These are phyloP conservation scores for Diaporthe caulivora DNA, from an alignment of 2,329 filamentous ascomycete genomes.

Conservation along the genomic window DNA sequence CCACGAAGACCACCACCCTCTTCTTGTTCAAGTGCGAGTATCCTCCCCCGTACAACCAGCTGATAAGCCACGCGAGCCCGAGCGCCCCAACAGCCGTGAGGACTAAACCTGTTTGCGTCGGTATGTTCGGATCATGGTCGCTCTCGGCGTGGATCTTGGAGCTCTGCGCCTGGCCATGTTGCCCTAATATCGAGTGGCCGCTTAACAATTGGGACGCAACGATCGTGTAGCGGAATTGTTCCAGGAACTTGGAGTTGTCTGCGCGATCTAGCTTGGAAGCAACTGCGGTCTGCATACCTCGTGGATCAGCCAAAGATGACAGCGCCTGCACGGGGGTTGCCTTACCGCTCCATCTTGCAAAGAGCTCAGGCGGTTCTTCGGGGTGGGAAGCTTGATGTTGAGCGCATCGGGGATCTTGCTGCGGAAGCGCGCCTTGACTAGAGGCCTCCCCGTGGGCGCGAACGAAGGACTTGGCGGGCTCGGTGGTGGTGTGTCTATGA, in stretches of 20 bases:
- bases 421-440: conserved; percentile 66
- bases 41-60: conserved; percentile 73
- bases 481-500: conserved; percentile 59
- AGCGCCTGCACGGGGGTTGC: conserved; percentile 30
- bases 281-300: conserved; percentile 69
- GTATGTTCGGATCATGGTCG: conserved; percentile 46
- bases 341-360: conserved; percentile 53
- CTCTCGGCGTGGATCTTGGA: conserved; percentile 18
- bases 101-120: conserved; percentile 58
- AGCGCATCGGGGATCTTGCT: conserved; percentile 59
- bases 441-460: conserved; percentile 68
- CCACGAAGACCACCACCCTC: conserved; percentile 59
- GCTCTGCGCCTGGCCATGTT: conserved; percentile 46
- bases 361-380: conserved; percentile 45
- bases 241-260: conserved; percentile 88
- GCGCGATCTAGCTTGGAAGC: conserved; percentile 79
- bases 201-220: conserved; percentile 91
- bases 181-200: conserved; percentile 70
- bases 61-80: conserved; percentile 77
- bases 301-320: conserved; percentile 23
- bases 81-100: conserved; percentile 74
- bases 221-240: conserved; percentile 93
- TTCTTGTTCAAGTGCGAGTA: conserved; percentile 68
- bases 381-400: conserved; percentile 55
- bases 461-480: conserved; percentile 61